Evolutionary conservation across 306 rosid genomes (phyloP), one percentile per base, ranked within the genome.

Genomic region (Dalbergia oliveri): DNA sequence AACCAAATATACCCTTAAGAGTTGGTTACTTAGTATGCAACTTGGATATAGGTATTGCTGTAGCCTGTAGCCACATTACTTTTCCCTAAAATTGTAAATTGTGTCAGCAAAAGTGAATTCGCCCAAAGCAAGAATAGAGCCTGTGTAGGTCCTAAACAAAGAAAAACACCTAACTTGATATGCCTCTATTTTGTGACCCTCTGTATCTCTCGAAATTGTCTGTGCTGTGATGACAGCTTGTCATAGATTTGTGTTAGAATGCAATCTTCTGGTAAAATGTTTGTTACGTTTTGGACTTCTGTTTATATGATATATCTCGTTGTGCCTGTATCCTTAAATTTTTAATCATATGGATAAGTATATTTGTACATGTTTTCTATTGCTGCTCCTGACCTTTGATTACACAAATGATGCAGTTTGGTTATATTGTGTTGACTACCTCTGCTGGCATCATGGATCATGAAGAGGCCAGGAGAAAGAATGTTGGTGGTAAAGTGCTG

Each of bases 401-500:
- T 66, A 6, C 60, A 12, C 7, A 19, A 66, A 66, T 60, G 34
- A 6, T 79, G 83, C 81, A 83, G 87, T 83, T 83, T 79, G 87
- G 87, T 45, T 83, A 73, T 60, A 83, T 83, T 31, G 87, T 83
- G 35, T 67, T 83, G 81, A 83, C 86, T 39, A 83, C 84, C 77
- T 83, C 87, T 35, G 87, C 87, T 51, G 87, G 87, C 21, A 83
- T 83, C 64, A 83, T 79, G 87, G 87, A 83, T 51, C 87, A 83
- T 51, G 87, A 79, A 73, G 87, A 83, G 77, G 83, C 86, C 3
- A 78, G 86, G 80, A 83, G 83, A 39, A 83, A 83, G 79, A 83
- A 83, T 78, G 86, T 78, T 72, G 86, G 86, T 57, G 83, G 86
- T 11, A 83, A 83, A 83, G 86, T 83, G 50, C 35, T 83, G 72